Evolutionary conservation across 2,329 filamentous ascomycete genomes (phyloP), one percentile per base, ranked within the genome.

Genomic region (Colletotrichum orchidophilum): DNA sequence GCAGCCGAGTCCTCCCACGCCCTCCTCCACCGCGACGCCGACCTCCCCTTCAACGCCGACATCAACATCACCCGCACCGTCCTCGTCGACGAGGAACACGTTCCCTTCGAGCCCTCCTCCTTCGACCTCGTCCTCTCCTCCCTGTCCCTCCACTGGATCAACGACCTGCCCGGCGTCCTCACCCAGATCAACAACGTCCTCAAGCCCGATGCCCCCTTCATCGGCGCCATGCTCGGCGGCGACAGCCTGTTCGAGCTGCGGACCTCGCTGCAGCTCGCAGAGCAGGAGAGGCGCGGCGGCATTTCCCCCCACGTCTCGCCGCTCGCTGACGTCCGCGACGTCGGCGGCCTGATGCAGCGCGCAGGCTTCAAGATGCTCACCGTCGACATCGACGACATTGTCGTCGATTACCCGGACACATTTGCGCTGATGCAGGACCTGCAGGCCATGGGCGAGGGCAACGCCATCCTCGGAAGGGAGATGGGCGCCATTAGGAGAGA

Each of bases 291-390:
- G 18, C 88, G 93, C 24, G 96, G 96, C n/a, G 96, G 96, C 31
- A 93, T 99, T 59, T 93, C 93, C 7, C 95, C 95, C 2, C 95
- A 96, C 78, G 92, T 97, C 27, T 97, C 94, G 4, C 96, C 96
- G 3, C 82, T 99, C 24, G 96, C 96, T 0, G 95, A 99, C 80
- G 94, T 98, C 11, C 88, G 93, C 21, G 97, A 99, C 78, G 89
- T 98, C 1, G 96, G 96, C 2, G 95, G 95, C 1, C 83, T 99
- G 64, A 83, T 99, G 73, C 93, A 94, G 75, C 91, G 92, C 73
- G 94, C 96, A 0, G 95, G 95, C 21, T 99, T 98, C 85, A 97
- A 95, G 81, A 93, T 99, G 85, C 86, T 98, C 76, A 99, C 97
- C 0, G 95, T 99, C 1, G 96, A 99, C 77, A 92, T 99, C 15